phyloP scores from a whole-genome alignment of 768 basidiomycete genomes.

The Leccinum arenicola region DNA sequence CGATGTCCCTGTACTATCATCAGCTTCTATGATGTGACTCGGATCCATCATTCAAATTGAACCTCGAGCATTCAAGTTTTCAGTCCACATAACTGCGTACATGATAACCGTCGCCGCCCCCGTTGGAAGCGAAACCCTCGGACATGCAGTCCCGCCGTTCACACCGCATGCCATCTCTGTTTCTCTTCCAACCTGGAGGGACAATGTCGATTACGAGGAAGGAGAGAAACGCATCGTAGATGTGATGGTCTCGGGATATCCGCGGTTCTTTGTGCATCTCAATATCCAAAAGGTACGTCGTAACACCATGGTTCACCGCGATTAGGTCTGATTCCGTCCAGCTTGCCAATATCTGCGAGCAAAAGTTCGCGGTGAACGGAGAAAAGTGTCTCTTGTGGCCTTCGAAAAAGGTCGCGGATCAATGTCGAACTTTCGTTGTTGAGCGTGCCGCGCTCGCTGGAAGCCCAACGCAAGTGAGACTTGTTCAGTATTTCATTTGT shows the following conservation, averaged over 20 bases:
- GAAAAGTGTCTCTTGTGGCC: conserved; percentile 83
- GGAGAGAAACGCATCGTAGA: conserved; percentile 77
- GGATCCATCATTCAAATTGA: background rate
- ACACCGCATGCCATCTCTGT: conserved; percentile 91
- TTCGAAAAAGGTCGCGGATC: conserved; percentile 65
- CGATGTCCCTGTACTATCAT: background rate
- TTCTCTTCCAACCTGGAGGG: conserved; percentile 90
- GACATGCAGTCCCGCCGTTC: conserved; percentile 58
- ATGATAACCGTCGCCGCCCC: conserved; percentile 9
- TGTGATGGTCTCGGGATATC: conserved; percentile 87
- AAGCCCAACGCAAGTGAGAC: conserved; percentile 46
- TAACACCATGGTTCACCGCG: background rate
- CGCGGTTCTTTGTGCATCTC: conserved; percentile 89
- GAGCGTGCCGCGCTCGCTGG: conserved; percentile 44
- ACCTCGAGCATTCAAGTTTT: too few species aligned
- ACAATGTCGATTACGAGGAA: conserved; percentile 90
- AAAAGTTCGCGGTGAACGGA: conserved; percentile 67
- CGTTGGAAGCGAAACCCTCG: conserved; percentile 31
- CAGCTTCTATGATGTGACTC: background rate
- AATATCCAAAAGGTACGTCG: conserved; percentile 77
- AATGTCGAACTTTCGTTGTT: conserved; percentile 73
- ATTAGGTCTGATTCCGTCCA: conserved; percentile 29
- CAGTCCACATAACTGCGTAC: background rate
- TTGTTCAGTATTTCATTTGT: conserved; percentile 70
- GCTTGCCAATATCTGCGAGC: conserved; percentile 76